Conservation (phyloP, 805 yeast species). For the Nakazawaea siamensis region DNA sequence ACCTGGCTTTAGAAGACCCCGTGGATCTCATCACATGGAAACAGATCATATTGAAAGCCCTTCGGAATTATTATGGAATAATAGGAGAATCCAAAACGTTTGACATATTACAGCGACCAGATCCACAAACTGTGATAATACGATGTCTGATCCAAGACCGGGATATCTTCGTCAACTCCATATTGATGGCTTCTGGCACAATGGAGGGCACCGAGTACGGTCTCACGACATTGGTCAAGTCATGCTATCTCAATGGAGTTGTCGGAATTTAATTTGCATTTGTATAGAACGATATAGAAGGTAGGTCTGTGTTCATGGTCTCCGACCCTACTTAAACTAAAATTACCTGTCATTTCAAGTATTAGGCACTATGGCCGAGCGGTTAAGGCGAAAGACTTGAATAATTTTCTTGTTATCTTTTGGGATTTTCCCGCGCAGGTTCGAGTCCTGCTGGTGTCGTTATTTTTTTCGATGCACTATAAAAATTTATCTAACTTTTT, state of each 20-base stretch:
- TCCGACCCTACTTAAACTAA: too few relatives aligned
- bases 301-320: too few relatives aligned
- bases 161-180: constrained; percentile 5
- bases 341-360: neutral
- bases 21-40: constrained; percentile 16
- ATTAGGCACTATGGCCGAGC: constrained; percentile 13
- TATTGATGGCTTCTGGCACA: neutral
- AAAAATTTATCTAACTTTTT: too few relatives aligned
- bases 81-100: constrained; percentile 16
- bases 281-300: too few relatives aligned
- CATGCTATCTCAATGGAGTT: constrained; percentile 11
- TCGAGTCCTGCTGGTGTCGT: constrained; percentile 14
- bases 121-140: neutral
- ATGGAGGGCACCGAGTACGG: neutral
- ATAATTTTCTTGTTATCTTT: constrained; percentile 9
- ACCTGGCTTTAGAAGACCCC: constrained; percentile 9
- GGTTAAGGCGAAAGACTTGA: constrained; percentile 13
- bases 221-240: constrained; percentile 1
- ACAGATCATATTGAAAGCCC: constrained; percentile 12
- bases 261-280: too few relatives aligned
- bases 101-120: constrained; percentile 13
- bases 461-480: constrained; percentile 10
- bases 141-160: constrained; percentile 8
- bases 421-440: constrained; percentile 13
- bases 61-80: constrained; percentile 15